Evolutionary conservation across 1,284 basidiomycete species (phyloP), one percentile per base, ranked within the genome.

Genomic region (Puccinia triticina): DNA sequence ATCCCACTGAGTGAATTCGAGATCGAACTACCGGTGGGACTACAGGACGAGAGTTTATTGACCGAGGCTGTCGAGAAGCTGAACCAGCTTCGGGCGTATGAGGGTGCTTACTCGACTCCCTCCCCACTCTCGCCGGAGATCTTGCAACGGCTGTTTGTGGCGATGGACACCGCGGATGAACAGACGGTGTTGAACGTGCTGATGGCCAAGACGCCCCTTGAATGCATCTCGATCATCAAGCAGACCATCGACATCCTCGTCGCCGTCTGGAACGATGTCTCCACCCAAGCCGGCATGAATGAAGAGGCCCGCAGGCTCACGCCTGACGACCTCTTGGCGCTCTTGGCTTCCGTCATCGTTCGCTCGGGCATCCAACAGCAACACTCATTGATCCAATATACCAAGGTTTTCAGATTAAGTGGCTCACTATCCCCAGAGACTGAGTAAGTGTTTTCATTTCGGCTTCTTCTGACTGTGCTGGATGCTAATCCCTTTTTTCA

Each of bases 101-200:
- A 82, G 32, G 53, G 74, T 71, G 40, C 64, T 29, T 50, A 66
- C 46, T 48, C 74, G n/a, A 23, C 40, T 7, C 59, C 81, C 50
- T 77, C 81, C 12, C 64, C 73, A 34, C 26, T 82, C 26, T 69
- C 74, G 23, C 81, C 81, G 34, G 81, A 82, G 57, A 53, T 82
- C 53, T 67, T 82, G 37, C 81, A 82, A 34, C 59, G 81, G 37
- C 64, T 82, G n/a, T 82, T 82, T 61, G 81, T 82, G 12, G 81
- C 81, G n/a, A 82, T 82, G 81, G 81, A 82, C 61, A 82, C 81
- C 2, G 73, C 50, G 12, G 81, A 82, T n/a, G 81, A 82, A 61
- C 73, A 76, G 32, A 77, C 50, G 34, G 74, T 82, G 5, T 53
- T 82, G 29, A 66, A 74, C 34, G 81, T 82, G 11, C 59, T 82